These are phyloP conservation scores for Arthrobotrys iridis DNA, from an alignment of 2,329 filamentous ascomycete genomes.

Conservation along the genomic window DNA sequence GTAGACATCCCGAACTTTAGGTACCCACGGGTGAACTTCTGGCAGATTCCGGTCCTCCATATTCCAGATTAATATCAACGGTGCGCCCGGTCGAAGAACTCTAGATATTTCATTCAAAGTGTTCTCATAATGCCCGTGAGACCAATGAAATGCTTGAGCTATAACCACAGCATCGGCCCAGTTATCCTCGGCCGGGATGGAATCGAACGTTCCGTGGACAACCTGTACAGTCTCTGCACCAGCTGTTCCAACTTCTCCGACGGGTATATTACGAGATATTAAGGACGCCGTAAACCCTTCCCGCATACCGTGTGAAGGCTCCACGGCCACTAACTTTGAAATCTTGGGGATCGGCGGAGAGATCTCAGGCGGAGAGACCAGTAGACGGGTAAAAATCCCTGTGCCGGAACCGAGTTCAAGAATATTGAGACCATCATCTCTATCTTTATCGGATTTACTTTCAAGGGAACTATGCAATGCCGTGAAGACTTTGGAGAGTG, in stretches of 20 bases:
- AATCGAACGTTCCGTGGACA: slow-evolving; percentile 24
- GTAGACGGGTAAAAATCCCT: slow-evolving; percentile 39
- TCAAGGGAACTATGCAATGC: slow-evolving; percentile 14
- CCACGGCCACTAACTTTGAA: slow-evolving; percentile 30
- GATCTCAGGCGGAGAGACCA: slow-evolving; percentile 9
- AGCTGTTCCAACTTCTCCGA: not conserved
- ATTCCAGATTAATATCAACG: slow-evolving; percentile 45
- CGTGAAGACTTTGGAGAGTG: slow-evolving; percentile 29
- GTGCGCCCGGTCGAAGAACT: slow-evolving; percentile 7
- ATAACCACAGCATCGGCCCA: slow-evolving; percentile 48
- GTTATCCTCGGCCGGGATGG: slow-evolving; percentile 19
- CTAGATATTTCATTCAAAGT: slow-evolving; percentile 10
- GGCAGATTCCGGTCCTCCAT: slow-evolving; percentile 32
- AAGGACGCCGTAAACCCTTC: slow-evolving; percentile 14
- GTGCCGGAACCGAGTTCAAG: slow-evolving; percentile 49
- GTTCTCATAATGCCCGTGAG: slow-evolving; percentile 36
- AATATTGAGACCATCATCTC: slow-evolving; percentile 17
- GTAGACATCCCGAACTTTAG: slow-evolving; percentile 36
- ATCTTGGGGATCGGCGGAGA: not conserved
- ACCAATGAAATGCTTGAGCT: slow-evolving; percentile 52
- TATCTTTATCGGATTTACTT: not conserved
- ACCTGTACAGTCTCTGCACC: slow-evolving; percentile 24
- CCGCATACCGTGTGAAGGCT: slow-evolving; percentile 42
- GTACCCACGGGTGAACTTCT: slow-evolving; percentile 35
- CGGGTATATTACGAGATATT: not conserved